Base-by-base conservation (phyloP, 805 yeast genomes). In the Zygosaccharomyces siamensis region DNA sequence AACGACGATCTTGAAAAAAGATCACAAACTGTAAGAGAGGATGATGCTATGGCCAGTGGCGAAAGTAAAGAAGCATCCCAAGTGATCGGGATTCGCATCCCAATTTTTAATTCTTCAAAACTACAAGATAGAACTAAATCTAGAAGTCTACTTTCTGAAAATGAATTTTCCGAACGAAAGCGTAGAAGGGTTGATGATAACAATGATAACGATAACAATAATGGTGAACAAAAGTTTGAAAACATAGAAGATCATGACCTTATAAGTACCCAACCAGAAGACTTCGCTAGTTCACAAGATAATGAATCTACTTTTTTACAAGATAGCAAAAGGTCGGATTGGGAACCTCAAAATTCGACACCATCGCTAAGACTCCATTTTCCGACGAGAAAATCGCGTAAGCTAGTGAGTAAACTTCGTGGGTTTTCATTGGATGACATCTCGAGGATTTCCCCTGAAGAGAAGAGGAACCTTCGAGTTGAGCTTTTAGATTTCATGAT, bases 401-500 rank as follows among this genome's bases (percentile, higher is more conserved):
- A 37, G 36, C 16, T 62, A 28, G 58, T 61, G 1, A 43, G 32
- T 27, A 49, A 54, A 30, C 44, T 62, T 39, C 49, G 58, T 28
- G 44, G 50, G 11, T 52, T 61, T 41, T 40, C 54, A 14, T 31
- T 45, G 1, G 47, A 47, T 3, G 63, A 58, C 16, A 33, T 61
- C 6, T 45, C 51, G 4, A 39, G 36, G 3, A 24, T 62, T 20
- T 28, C 52, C 3, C 42, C 48, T 16, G 58, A 57, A n/a, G 65
- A 62, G 42, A 57, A 54, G 42, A 53, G 58, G 37, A 54, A 52
- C 26, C 28, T 62, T 26, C 51, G 65, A 18, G 52, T 59, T 23
- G 64, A 59, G 36, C 20, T 62, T 31, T 36, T 56, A 16, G 60
- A 58, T 40, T 60, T 62, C 26, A 50, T 62, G 51, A 50, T 59